Conservation (phyloP, 2,329 filamentous ascomycete genomes). For the Rhynchosporium agropyri region DNA sequence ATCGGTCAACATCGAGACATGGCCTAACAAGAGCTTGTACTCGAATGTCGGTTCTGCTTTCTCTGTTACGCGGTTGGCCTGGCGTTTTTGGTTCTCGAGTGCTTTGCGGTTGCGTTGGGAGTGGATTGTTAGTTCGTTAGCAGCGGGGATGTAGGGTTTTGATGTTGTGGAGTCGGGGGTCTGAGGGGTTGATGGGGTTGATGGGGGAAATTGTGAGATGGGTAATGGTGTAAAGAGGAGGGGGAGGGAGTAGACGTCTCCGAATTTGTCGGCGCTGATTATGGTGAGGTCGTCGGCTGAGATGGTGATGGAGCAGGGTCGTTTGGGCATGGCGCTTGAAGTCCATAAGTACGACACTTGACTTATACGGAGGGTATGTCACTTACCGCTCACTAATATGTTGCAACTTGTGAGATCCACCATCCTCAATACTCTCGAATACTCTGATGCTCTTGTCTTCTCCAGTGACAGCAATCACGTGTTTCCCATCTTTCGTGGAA, state of each 20-base stretch:
- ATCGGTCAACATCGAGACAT: conserved; percentile 93
- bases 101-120: conserved; percentile 64
- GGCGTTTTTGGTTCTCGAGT: conserved; percentile 59
- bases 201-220: conserved; percentile 24
- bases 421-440: conserved; percentile 66
- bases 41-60: conserved; percentile 60
- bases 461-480: conserved; percentile 79
- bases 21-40: conserved; percentile 79
- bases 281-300: conserved; percentile 71
- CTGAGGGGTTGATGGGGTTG: conserved; percentile 24
- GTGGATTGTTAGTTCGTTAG: conserved; percentile 64
- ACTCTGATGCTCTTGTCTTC: conserved; percentile 92
- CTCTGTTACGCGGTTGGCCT: conserved; percentile 42
- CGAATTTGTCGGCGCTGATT: conserved; percentile 90
- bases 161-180: conserved; percentile 32
- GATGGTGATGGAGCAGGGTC: conserved; percentile 75
- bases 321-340: conserved; percentile 76
- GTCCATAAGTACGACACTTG: conserved; percentile 7
- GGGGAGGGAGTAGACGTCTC: conserved; percentile 90
- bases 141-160: conserved; percentile 51
- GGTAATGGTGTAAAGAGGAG: conserved; percentile 51
- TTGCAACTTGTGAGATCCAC: conserved; percentile 48
- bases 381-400: conserved; percentile 73
- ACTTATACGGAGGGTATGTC: not conserved
- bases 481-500: conserved; percentile 62